Evolutionary conservation across 23 red algal species (phyloP).

Genomic region (Gracilaria vermiculophylla): DNA sequence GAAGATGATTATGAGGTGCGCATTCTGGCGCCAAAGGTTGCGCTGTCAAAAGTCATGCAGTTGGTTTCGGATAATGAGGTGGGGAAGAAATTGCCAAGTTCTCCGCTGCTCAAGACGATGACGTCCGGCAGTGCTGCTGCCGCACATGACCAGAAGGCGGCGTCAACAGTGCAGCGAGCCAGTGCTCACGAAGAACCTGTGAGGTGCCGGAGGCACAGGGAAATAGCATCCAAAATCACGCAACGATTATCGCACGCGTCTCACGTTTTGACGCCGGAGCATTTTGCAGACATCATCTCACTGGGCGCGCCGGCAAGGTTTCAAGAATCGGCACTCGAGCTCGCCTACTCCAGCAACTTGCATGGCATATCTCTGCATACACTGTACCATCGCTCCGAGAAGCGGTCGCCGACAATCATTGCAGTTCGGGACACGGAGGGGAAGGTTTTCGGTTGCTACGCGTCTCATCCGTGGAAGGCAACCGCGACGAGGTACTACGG

Average conservation of each 20-base stretch:
- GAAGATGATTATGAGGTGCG: constrained; percentile 19
- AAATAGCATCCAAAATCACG: not conserved
- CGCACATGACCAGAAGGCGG: not conserved
- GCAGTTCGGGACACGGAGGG: constrained; percentile 74
- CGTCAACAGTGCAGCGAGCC: not conserved
- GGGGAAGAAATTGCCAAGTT: not conserved
- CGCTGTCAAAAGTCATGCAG: constrained; percentile 26
- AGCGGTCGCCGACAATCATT: constrained; percentile 68
- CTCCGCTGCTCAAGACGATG: not conserved
- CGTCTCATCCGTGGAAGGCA: constrained; percentile 70
- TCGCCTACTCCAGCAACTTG: constrained; percentile 84
- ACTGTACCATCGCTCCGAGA: constrained; percentile 66
- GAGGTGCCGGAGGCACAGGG: not conserved
- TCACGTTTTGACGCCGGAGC: constrained; percentile 54
- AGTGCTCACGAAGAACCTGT: not conserved
- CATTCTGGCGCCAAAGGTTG: constrained; percentile 42
- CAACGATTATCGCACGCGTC: constrained; percentile 46
- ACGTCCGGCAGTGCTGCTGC: not conserved
- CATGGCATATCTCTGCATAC: constrained; percentile 86
- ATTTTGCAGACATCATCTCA: constrained; percentile 42
- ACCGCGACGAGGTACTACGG: constrained; percentile 73
- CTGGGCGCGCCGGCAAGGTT: constrained; percentile 70
- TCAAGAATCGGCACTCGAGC: constrained; percentile 48
- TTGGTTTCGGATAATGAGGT: constrained; percentile 34
- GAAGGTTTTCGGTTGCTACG: constrained; percentile 86